Base-by-base conservation (phyloP, 768 basidiomycete species). In the Suillus plorans region DNA sequence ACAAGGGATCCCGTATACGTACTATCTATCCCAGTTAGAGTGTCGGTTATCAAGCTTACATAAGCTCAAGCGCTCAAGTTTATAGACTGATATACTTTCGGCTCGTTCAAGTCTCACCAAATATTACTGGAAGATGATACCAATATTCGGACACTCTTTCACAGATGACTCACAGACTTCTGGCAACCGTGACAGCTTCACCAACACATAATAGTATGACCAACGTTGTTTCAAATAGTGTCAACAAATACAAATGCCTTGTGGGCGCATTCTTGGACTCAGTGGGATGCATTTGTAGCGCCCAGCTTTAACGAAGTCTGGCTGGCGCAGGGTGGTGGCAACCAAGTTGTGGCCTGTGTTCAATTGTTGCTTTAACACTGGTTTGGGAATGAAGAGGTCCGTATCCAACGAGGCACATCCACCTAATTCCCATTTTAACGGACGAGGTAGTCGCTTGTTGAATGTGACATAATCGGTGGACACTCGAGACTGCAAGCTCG, bases 311-410 rank as follows among this genome's bases (percentile, higher is more conserved):
- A 28, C 16, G 14, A 52, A 28, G 8, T 63, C 42, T 44, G 80
- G 79, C 56, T 70, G 74, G 56, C 80, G 79, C 36, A 79, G 67
- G 37, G 80, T 80, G 14, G 80, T 79, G 59, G 80, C 73, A 60
- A 72, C 79, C 7, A 31, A 31, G 31, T 64, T 75, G 64, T 78
- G 77, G 22, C 79, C 78, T 2, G 69, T 72, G n/a, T 18, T 18
- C 7, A 18, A 18, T 6, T 42, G 18, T 42, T 42, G 42, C 16
- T 42, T 18, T 5, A 18, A 42, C 42, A 42, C 18, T 42, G 36
- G 49, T 62, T 77, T 73, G n/a, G 71, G 69, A 60, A 76, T 68
- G 31, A 63, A 42, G 34, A 16, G 68, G 73, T 2, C 78, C 79
- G 59, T 77, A 72, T 36, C 78, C 77, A 28, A 52, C 9, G 50